These are phyloP conservation scores for Talaromyces albobiverticillius DNA, from an alignment of 2,329 filamentous ascomycete genomes.

Conservation along the genomic window DNA sequence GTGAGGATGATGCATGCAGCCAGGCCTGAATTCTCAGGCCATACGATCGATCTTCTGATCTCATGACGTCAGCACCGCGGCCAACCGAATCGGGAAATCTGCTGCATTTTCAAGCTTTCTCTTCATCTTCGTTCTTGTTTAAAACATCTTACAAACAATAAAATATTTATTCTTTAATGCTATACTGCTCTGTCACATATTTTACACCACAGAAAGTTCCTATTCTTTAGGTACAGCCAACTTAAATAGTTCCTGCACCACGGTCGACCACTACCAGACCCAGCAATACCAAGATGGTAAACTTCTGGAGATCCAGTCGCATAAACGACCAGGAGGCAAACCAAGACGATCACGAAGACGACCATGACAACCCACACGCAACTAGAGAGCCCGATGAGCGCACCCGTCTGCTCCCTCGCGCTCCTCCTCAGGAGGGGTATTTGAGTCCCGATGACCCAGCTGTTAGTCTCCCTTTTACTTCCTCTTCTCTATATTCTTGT, in stretches of 20 bases:
- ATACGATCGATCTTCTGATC: too few relatives aligned
- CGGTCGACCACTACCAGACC: too few relatives aligned
- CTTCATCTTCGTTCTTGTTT: not conserved
- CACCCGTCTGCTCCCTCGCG: conserved; percentile 67
- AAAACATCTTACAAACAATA: too few relatives aligned
- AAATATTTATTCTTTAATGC: too few relatives aligned
- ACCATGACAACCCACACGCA: not conserved
- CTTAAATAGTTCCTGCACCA: too few relatives aligned
- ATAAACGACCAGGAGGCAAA: conserved; percentile 4
- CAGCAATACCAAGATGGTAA: conserved; percentile 22
- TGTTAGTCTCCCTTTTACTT: conserved; percentile 48
- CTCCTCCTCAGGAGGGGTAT: conserved; percentile 57
- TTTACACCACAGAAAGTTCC: too few relatives aligned
- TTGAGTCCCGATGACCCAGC: conserved; percentile 78
- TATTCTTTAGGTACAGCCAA: too few relatives aligned
- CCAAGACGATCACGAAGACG: conserved; percentile 2
- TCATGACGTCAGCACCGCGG: conserved; percentile 8
- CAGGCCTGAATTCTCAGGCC: not conserved
- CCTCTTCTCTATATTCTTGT: too few relatives aligned
- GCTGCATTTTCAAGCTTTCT: not conserved
- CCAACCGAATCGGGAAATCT: conserved; percentile 4
- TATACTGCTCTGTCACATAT: too few relatives aligned
- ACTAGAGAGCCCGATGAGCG: conserved; percentile 54
- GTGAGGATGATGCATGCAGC: too few relatives aligned
- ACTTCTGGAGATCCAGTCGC: conserved; percentile 21